A percentile compares a stretch with the other conserved stretches of the same genome.
Conservation (phyloP, 2,329 filamentous ascomycete species). For the Zasmidium citrigriseum region DNA sequence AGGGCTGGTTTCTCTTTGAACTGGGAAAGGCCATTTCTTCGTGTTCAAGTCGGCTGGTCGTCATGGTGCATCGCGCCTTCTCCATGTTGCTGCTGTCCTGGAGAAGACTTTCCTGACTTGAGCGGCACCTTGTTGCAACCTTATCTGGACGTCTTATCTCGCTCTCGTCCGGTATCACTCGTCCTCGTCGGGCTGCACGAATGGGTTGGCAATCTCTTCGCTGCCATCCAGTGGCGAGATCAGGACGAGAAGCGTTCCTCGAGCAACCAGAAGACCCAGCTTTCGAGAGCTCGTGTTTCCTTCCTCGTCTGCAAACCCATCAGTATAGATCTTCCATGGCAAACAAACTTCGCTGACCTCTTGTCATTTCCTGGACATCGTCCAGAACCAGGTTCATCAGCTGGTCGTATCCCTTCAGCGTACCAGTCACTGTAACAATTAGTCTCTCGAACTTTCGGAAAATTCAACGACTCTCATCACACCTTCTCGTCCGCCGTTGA, state of each 20-base stretch:
- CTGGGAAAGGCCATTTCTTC: too few species aligned
- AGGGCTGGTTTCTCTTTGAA: too few species aligned
- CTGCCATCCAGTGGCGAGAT: conserved; percentile 93
- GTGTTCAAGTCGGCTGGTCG: too few species aligned
- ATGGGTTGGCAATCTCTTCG: conserved; percentile 94
- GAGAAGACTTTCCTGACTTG: too few species aligned
- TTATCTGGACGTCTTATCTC: too few species aligned
- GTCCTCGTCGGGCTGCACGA: conserved; percentile 60
- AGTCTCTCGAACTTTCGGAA: neutral
- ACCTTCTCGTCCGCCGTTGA: conserved; percentile 93
- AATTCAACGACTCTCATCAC: conserved; percentile 7
- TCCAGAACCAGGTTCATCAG: conserved; percentile 98
- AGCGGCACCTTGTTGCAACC: too few species aligned
- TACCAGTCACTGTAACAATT: conserved; percentile 69
- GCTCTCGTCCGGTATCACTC: neutral
- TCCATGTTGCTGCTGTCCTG: too few species aligned
- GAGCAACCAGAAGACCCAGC: conserved; percentile 83
- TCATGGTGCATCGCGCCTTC: too few species aligned
- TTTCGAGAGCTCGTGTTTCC: conserved; percentile 81
- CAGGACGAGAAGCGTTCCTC: conserved; percentile 88
- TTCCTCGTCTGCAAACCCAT: conserved; percentile 70
- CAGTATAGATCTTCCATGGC: neutral
- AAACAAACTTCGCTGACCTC: conserved; percentile 59
- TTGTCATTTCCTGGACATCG: conserved; percentile 85
- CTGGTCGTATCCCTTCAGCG: conserved; percentile 92